phyloP scores from a whole-genome alignment of 169 alveolate genomes.

The Babesia bovis region DNA sequence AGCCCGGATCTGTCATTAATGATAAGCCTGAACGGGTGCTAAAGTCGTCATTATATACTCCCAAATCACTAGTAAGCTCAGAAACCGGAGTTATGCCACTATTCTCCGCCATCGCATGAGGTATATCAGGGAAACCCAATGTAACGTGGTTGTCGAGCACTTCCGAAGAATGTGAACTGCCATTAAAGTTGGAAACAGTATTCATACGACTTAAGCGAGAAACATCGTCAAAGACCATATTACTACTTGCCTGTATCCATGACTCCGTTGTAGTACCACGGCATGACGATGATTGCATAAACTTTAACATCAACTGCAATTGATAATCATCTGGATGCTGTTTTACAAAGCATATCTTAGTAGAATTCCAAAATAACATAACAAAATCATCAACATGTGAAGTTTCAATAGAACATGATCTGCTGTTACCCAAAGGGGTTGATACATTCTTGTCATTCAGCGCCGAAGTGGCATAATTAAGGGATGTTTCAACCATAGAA shows the following conservation, averaged over 20 bases:
- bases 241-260: neutral
- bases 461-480: slow-evolving; percentile 20
- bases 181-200: neutral
- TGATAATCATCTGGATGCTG: slow-evolving; percentile 51
- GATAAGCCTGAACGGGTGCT: slow-evolving; percentile 11
- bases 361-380: slow-evolving; percentile 55
- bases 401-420: neutral
- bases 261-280: neutral
- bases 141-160: neutral
- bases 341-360: slow-evolving; percentile 47
- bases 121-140: slow-evolving; percentile 1
- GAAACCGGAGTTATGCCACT: slow-evolving; percentile 10
- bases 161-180: neutral
- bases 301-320: slow-evolving; percentile 43
- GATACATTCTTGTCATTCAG: slow-evolving; percentile 16
- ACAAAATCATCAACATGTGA: slow-evolving; percentile 37
- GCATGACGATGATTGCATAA: slow-evolving; percentile 26
- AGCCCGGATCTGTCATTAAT: neutral
- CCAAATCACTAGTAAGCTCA: neutral
- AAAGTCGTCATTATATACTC: neutral
- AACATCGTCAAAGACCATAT: neutral
- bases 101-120: neutral
- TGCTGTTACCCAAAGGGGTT: neutral
- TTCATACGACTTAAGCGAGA: neutral
- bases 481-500: slow-evolving; percentile 20